Base-by-base conservation (phyloP, 108 stramenopile species). In the Schizochytrium sp. region DNA sequence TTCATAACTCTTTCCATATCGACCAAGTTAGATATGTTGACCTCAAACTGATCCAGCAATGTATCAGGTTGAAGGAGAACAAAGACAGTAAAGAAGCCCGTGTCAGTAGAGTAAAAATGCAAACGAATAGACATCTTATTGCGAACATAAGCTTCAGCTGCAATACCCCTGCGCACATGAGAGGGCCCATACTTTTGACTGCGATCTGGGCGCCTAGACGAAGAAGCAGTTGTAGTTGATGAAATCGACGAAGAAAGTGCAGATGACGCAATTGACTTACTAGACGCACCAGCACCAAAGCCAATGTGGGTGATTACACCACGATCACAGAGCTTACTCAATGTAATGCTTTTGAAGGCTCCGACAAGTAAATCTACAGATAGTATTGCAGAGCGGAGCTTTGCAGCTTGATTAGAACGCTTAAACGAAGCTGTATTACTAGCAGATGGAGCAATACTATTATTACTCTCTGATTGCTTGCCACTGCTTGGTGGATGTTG, bases 71-170 rank as follows among this genome's bases (percentile, higher is more conserved):
- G 47, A n/a, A 83, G 40, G 47, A 83, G 12, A 5, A 83, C 76
- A 83, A 55, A 55, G 0, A 83, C 76, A 10, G 47, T 47, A 55
- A 55, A 83, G 10, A 47, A 17, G 76, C 76, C 76, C 12, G 76
- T 83, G 47, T 83, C 28, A 2, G 49, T 83, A 2, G 76, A 83
- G 15, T 13, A 49, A 1, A 83, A 83, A 47, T 19, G 28, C 13
- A 83, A 40, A n/a, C 55, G 19, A 5, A 83, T 50, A 5, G 2
- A 55, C 5, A 38, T 50, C 47, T 50, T 83, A 13, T 46, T 13
- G 38, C n/a, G 49, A 13, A 40, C 50, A 83, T 55, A 55, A 10
- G 28, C 50, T 28, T 83, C 50, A 50, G 50, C 76, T n/a, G 8
- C 72, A 8, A 42, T 8, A 7, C n/a, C 72, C 5, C 72, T 12